Base-by-base conservation (phyloP, 83 land plant species). In the Picea abies region DNA sequence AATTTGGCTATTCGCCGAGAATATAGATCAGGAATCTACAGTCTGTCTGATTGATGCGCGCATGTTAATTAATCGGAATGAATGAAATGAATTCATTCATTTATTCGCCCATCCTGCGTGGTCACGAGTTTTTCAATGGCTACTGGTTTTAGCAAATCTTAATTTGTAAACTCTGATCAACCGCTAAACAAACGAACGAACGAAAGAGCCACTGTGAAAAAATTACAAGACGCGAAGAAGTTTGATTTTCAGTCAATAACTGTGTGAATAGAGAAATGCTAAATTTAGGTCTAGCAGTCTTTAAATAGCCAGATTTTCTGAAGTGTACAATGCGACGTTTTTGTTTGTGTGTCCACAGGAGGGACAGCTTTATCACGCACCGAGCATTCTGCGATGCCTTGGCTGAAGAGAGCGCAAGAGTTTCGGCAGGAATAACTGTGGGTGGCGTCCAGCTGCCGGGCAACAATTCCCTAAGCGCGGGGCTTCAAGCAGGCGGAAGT, bases 291-390 rank as follows among this genome's bases (percentile, higher is more conserved):
- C 3, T 22, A 4, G 63, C 23, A 16, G 41, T 25, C 61, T 56
- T 29, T 23, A 78, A 78, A 56, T 78, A 56, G 63, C 63, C 23
- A 76, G 63, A 58, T 78, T 56, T 60, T 78, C 49, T 78, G 19
- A 58, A 56, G 79, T 29, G 62, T 78, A 23, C 23, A 56, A 60
- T 58, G 80, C 63, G 60, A 56, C 63, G 63, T 56, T 60, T 78
- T 20, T 78, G 80, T 15, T 60, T 58, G 23, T 14, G n/a, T 56
- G 32, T 78, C 41, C 39, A 60, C 93, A 92, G 94, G 93, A 86
- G 94, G 2, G 94, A 92, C 77, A 92, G 94, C 81, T 92, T 92
- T 85, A 91, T 92, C 81, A 92, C 94, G 15, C 94, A 92, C 83
- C 82, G 93, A 63, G 94, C 94, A 9, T 92, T 92, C 87, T 92